Conservation (phyloP, 2,329 filamentous ascomycete species). For the Salinomyces thailandicus region DNA sequence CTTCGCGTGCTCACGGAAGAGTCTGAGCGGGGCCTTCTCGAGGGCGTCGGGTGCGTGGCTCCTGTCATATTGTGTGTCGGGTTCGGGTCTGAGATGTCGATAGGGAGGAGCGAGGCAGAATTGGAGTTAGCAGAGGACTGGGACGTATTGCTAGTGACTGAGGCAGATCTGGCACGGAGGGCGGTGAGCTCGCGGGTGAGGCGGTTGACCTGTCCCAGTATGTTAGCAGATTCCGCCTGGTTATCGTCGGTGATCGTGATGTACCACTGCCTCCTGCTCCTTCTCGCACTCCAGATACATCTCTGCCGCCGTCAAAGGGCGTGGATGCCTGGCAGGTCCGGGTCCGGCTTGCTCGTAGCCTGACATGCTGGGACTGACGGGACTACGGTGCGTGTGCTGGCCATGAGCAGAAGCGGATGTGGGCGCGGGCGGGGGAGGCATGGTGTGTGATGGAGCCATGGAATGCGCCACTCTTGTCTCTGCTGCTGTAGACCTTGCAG, state of each 20-base stretch:
- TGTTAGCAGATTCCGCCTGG: too few relatives aligned
- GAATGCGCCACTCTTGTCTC: too few relatives aligned
- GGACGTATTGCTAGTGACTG: constrained; percentile 47
- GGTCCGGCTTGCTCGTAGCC: constrained; percentile 8
- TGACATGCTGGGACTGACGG: not conserved
- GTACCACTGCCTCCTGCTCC: constrained; percentile 85
- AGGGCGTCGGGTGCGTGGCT: constrained; percentile 43
- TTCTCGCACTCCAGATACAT: constrained; percentile 84
- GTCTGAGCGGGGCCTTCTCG: constrained; percentile 38
- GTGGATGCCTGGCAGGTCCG: constrained; percentile 74
- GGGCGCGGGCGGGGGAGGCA: not conserved
- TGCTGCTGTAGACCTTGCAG: not conserved
- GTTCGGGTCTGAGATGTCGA: constrained; percentile 39
- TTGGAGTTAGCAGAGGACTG: constrained; percentile 47
- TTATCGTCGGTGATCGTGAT: too few relatives aligned
- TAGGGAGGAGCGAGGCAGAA: constrained; percentile 31
- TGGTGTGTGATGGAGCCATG: not conserved
- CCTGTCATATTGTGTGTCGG: constrained; percentile 35
- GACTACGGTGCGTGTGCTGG: not conserved
- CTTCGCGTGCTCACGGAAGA: constrained; percentile 21
- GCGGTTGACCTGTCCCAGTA: constrained; percentile 63
- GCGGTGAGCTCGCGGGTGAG: constrained; percentile 78
- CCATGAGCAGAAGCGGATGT: not conserved
- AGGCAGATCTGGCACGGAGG: constrained; percentile 59
- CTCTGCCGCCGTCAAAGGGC: constrained; percentile 79